Evolutionary conservation across 23 red algal genomes (phyloP).

Genomic region (Pyropia haitanensis): DNA sequence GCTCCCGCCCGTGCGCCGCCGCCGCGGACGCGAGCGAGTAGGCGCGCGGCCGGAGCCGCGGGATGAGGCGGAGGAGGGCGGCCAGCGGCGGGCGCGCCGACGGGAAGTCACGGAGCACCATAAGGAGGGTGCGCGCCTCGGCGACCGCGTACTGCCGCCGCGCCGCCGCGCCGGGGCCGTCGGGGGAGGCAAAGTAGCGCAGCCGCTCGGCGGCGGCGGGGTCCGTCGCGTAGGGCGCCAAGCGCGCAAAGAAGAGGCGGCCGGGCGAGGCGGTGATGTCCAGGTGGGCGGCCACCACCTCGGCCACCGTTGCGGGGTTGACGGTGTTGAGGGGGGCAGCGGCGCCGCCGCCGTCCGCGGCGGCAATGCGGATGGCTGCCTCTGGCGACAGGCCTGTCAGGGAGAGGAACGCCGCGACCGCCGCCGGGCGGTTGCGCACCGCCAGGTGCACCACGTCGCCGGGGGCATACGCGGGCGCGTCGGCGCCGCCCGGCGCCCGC

Average conservation of each 20-base stretch:
- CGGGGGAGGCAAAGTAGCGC: constrained; percentile 36
- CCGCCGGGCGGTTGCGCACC: constrained; percentile 40
- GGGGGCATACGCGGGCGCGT: constrained; percentile 20
- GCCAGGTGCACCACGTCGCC: constrained; percentile 76
- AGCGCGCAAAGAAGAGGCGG: constrained; percentile 54
- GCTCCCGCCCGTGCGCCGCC: constrained; percentile 24
- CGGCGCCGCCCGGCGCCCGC: constrained; percentile 25
- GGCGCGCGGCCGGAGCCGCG: constrained; percentile 51
- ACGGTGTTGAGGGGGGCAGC: constrained; percentile 20
- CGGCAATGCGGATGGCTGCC: constrained; percentile 12
- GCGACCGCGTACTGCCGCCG: constrained; percentile 60
- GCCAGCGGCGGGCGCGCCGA: constrained; percentile 56
- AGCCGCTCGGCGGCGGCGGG: constrained; percentile 39
- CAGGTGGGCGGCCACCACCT: constrained; percentile 61
- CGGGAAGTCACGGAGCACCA: constrained; percentile 82
- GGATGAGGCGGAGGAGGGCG: constrained; percentile 61
- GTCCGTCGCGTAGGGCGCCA: constrained; percentile 52
- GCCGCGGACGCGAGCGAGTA: constrained; percentile 82
- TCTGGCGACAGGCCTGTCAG: constrained; percentile 37
- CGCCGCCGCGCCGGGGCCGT: constrained; percentile 27
- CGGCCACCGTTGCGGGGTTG: constrained; percentile 42
- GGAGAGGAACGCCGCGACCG: constrained; percentile 45
- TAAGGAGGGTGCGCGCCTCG: constrained; percentile 60
- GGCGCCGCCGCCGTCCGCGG: constrained; percentile 13
- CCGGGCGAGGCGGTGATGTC: constrained; percentile 51